Evolutionary conservation across 495 filamentous ascomycete species (phyloP).

Genomic region (Penicillium antarcticum): DNA sequence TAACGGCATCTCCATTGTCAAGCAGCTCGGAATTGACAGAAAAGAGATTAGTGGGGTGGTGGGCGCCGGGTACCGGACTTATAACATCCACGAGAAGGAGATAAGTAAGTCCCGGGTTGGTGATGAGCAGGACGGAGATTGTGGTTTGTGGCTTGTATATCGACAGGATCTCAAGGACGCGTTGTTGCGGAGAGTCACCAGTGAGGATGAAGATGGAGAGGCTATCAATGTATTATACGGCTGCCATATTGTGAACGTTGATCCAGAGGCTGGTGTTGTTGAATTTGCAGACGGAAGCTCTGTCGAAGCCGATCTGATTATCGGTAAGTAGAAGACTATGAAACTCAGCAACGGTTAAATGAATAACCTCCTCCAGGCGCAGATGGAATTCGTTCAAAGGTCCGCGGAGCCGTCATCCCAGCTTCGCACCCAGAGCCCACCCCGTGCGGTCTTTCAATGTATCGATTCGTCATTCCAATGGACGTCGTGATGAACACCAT

Average conservation of each 20-base stretch:
- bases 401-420: slow-evolving; percentile 2
- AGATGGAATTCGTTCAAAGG: slow-evolving; percentile 7
- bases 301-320: slow-evolving; percentile 5
- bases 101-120: neutral
- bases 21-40: slow-evolving; percentile 7
- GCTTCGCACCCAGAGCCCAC: slow-evolving; percentile 5
- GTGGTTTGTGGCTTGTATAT: slow-evolving; percentile 4
- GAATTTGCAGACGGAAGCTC: neutral
- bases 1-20: slow-evolving; percentile 3
- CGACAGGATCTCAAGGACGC: slow-evolving; percentile 11
- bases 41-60: slow-evolving; percentile 1
- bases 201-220: neutral
- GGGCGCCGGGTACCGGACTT: slow-evolving; percentile 4
- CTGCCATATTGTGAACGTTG: slow-evolving; percentile 4
- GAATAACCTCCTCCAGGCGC: neutral
- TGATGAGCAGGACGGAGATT: slow-evolving; percentile 1
- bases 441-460: slow-evolving; percentile 4
- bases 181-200: neutral
- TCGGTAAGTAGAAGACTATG: neutral
- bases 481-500: neutral
- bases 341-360: neutral
- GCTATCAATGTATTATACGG: neutral
- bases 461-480: slow-evolving; percentile 7
- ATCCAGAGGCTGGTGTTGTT: slow-evolving; percentile 3
- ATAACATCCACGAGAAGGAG: slow-evolving; percentile 2